These are phyloP conservation scores for Glaciozyma antarctica DNA, from an alignment of 768 basidiomycete species.

Conservation along the genomic window DNA sequence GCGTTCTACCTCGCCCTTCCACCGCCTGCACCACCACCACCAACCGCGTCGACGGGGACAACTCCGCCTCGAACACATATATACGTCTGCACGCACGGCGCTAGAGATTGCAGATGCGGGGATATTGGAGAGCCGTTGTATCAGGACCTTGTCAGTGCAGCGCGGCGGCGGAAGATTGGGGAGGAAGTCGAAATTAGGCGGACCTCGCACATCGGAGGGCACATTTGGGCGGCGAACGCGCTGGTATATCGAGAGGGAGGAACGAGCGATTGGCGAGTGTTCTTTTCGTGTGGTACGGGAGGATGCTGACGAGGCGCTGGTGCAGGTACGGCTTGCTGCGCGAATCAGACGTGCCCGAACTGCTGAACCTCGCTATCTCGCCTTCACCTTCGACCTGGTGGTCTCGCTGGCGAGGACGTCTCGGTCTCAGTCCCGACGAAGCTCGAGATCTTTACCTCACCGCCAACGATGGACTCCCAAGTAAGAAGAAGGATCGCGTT, in stretches of 20 bases:
- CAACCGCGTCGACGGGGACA: not conserved
- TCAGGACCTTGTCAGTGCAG: conserved; percentile 22
- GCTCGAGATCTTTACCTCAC: not conserved
- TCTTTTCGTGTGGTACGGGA: not conserved
- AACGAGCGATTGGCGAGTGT: conserved; percentile 14
- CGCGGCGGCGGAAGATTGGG: conserved; percentile 15
- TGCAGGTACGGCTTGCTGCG: conserved; percentile 33
- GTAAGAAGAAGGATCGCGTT: conserved; percentile 4
- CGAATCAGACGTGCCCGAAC: conserved; percentile 19
- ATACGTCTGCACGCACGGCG: conserved; percentile 37
- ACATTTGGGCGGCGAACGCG: conserved; percentile 30
- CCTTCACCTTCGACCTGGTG: conserved; percentile 1
- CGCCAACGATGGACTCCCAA: not conserved
- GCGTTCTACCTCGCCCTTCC: conserved; percentile 2
- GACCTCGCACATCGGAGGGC: conserved; percentile 35
- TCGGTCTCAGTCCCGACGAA: conserved; percentile 8
- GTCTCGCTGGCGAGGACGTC: conserved; percentile 30
- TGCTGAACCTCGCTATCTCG: conserved; percentile 17
- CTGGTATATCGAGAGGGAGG: conserved; percentile 13
- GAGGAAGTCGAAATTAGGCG: conserved; percentile 21
- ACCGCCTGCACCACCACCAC: not conserved
- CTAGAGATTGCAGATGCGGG: conserved; percentile 36
- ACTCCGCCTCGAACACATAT: conserved; percentile 13
- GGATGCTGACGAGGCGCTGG: not conserved
- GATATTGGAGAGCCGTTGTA: conserved; percentile 34